A percentile compares a stretch with the other conserved stretches of the same genome.
phyloP scores from a whole-genome alignment of 495 filamentous ascomycete genomes.

The Penicillium subrubescens region DNA sequence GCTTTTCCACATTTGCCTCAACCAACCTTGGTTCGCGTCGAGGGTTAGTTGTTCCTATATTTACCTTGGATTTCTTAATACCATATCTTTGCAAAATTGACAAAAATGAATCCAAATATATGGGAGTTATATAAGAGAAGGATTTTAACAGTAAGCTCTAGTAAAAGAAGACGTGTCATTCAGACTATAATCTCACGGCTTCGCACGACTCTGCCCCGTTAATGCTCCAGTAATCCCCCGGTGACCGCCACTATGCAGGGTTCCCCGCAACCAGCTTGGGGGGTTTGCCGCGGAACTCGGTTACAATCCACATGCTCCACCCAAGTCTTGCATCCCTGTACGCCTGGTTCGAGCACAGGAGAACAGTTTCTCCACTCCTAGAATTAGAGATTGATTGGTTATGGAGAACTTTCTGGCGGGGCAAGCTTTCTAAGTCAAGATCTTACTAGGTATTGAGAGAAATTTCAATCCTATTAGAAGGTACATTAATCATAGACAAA shows the following conservation, averaged over 20 bases:
- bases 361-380: background rate
- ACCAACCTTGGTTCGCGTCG: background rate
- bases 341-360: background rate
- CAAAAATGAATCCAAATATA: background rate
- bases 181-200: background rate
- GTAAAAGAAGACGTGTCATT: background rate
- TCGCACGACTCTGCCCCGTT: background rate
- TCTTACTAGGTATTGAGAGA: too few species aligned
- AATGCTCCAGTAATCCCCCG: background rate
- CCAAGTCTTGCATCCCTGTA: background rate
- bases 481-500: too few species aligned
- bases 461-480: too few species aligned
- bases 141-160: background rate
- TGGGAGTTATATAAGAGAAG: background rate
- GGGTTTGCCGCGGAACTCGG: conserved; percentile 27
- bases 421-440: too few species aligned
- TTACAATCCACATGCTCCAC: background rate
- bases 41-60: too few species aligned
- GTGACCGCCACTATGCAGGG: background rate
- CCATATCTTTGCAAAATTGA: background rate
- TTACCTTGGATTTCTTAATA: background rate
- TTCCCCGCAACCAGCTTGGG: conserved; percentile 3
- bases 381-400: background rate
- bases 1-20: background rate
- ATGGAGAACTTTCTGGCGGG: too few species aligned